Evolutionary conservation across 1,284 basidiomycete species (phyloP).

Genomic region (Termitomyces sp.): DNA sequence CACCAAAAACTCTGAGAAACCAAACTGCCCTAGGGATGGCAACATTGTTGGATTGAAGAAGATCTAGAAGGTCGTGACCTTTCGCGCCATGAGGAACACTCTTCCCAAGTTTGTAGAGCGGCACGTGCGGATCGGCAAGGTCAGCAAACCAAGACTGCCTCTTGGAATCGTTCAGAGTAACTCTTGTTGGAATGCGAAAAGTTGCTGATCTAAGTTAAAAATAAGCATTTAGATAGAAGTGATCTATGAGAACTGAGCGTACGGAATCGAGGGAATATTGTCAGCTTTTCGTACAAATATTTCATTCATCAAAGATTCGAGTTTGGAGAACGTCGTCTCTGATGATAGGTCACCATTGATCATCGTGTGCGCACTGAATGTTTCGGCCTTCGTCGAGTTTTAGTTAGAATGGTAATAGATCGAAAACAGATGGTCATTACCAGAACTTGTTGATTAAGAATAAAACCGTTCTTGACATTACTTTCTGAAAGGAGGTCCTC

Average conservation of each 20-base stretch:
- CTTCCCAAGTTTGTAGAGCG: slow-evolving; percentile 83
- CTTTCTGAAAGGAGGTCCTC: slow-evolving; percentile 79
- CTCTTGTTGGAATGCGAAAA: slow-evolving; percentile 83
- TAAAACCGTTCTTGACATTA: slow-evolving; percentile 79
- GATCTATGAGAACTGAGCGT: slow-evolving; percentile 23
- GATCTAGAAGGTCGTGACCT: slow-evolving; percentile 86
- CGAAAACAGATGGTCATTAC: slow-evolving; percentile 34
- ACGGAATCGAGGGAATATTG: slow-evolving; percentile 57
- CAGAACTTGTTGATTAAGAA: slow-evolving; percentile 53
- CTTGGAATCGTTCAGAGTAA: slow-evolving; percentile 87
- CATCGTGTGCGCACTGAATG: slow-evolving; percentile 51
- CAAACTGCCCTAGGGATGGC: slow-evolving; percentile 87
- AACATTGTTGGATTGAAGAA: slow-evolving; percentile 79
- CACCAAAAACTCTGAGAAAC: slow-evolving; percentile 94
- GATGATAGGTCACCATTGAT: slow-evolving; percentile 49
- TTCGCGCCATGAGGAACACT: slow-evolving; percentile 93
- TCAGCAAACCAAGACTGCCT: slow-evolving; percentile 88
- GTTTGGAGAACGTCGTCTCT: slow-evolving; percentile 52
- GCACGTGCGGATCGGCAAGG: slow-evolving; percentile 84
- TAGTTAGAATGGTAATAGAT: background rate
- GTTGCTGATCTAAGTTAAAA: slow-evolving; percentile 51
- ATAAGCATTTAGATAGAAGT: slow-evolving; percentile 1
- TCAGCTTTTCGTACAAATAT: slow-evolving; percentile 65
- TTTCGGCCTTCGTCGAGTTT: slow-evolving; percentile 49
- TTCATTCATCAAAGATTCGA: slow-evolving; percentile 79